These are phyloP conservation scores for Erucastrum elatum DNA, from an alignment of 345 rosid genomes.

Conservation along the genomic window DNA sequence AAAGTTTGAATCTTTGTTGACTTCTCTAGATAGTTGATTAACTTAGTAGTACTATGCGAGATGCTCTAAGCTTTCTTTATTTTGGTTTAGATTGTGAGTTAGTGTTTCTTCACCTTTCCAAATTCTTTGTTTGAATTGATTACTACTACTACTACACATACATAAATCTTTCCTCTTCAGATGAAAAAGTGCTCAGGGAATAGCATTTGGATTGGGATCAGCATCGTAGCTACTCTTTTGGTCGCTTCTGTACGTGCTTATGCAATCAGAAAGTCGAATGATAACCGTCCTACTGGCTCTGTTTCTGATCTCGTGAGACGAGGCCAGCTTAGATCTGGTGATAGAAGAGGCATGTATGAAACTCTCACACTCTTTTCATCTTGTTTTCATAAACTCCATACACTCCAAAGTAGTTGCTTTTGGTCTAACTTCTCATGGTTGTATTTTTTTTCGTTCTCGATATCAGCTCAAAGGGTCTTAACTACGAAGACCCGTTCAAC, in stretches of 20 bases:
- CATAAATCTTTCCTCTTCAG: slow-evolving; percentile 33
- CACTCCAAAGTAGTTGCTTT: too few species aligned
- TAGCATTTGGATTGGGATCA: slow-evolving; percentile 48
- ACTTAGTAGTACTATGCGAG: too few species aligned
- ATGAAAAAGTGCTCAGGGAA: slow-evolving; percentile 43
- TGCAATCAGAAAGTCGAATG: slow-evolving; percentile 49
- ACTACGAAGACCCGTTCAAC: slow-evolving; percentile 90
- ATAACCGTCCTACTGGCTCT: slow-evolving; percentile 60
- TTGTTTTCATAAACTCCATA: not conserved
- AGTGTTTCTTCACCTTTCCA: too few species aligned
- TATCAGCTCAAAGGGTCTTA: slow-evolving; percentile 70
- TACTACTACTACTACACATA: too few species aligned
- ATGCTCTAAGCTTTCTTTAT: not conserved
- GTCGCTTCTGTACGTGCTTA: slow-evolving; percentile 50
- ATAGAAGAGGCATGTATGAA: slow-evolving; percentile 99
- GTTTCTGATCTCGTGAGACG: slow-evolving; percentile 97
- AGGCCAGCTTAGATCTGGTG: slow-evolving; percentile 85
- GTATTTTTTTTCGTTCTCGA: too few species aligned
- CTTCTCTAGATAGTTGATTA: not conserved
- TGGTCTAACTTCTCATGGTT: slow-evolving; percentile 2
- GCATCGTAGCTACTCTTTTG: slow-evolving; percentile 57
- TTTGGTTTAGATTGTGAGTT: too few species aligned
- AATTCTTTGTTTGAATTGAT: too few species aligned
- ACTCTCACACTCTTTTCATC: slow-evolving; percentile 22
- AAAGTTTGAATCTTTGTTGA: slow-evolving; percentile 45